Base-by-base conservation (phyloP, 345 rosid species). In the Acer campestre region DNA sequence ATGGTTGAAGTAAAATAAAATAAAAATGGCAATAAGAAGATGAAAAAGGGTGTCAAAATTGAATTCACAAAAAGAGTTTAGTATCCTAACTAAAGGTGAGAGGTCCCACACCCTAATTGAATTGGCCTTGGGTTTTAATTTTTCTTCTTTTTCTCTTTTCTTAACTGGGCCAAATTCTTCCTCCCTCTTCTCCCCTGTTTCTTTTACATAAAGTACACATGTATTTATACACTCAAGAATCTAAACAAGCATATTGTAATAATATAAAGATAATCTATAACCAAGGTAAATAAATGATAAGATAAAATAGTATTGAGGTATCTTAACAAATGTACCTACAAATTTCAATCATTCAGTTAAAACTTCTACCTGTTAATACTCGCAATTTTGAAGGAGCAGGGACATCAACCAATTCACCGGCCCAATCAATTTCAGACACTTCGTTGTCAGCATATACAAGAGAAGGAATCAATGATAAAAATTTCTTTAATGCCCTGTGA, bases 311-410 rank as follows among this genome's bases (percentile, higher is more conserved):
- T 42, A 42, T 58, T 58, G 63, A 27, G 63, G 23, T 59, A 59
- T 18, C 58, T 20, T 2, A 59, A 59, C 27, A 59, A 22, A 59
- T 16, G 11, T 59, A 20, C 63, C 20, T 20, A 11, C 63, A 59
- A 59, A 59, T 4, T 59, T 22, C 23, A n/a, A 59, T 49, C 18
- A 70, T 29, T 20, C 20, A 13, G 42, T 31, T 6, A 27, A 18
- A 48, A 81, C 72, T 56, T 38, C 35, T 80, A 94, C 97, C 97
- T 84, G 93, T 84, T 61, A 84, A 84, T 71, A 91, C 89, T 23
- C 97, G 91, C 78, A 90, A 76, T 82, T 87, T 88, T 4, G 93
- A 85, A 70, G 84, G 76, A 63, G n/a, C 75, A 16, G 89, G 83
- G 38, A 86, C 83, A 73, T 85, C 95, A 71, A 77, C 80, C 83